Conservation (phyloP, 441 rosid species). For the Pelargonium exstipulatum region DNA sequence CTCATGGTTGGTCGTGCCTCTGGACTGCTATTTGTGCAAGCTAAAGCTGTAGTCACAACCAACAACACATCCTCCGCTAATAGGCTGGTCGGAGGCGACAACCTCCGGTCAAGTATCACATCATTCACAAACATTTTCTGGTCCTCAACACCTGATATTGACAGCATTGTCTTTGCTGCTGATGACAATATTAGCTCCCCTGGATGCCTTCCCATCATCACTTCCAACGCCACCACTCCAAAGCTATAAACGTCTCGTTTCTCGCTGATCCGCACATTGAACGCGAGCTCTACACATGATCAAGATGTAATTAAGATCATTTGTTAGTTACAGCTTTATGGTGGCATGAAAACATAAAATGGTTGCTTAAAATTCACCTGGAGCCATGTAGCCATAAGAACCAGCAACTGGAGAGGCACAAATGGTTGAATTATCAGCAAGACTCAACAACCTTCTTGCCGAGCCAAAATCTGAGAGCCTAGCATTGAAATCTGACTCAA, state of each 20-base stretch:
- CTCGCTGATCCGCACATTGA: slow-evolving; percentile 15
- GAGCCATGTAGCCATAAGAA: slow-evolving; percentile 28
- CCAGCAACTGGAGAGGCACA: slow-evolving; percentile 19
- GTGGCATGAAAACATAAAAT: too few species aligned
- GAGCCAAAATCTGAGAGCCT: slow-evolving; percentile 24
- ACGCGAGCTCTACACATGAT: slow-evolving; percentile 26
- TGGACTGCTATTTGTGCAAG: not conserved
- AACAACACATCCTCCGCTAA: not conserved
- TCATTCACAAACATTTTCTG: not conserved
- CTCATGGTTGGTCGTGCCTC: not conserved
- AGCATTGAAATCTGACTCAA: slow-evolving; percentile 20
- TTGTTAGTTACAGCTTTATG: too few species aligned
- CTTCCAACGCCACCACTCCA: slow-evolving; percentile 22
- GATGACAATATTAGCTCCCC: slow-evolving; percentile 15
- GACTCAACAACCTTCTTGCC: slow-evolving; percentile 23
- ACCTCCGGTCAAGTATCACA: not conserved
- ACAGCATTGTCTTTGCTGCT: not conserved
- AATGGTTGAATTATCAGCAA: not conserved
- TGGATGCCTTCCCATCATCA: slow-evolving; percentile 23
- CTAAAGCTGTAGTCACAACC: not conserved
- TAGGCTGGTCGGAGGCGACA: not conserved
- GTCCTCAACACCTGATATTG: not conserved
- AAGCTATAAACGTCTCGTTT: slow-evolving; percentile 26
- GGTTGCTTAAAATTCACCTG: not conserved
- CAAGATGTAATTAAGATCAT: not conserved